Conservation (phyloP, 257 asterid genomes). For the Nicotiana knightiana region DNA sequence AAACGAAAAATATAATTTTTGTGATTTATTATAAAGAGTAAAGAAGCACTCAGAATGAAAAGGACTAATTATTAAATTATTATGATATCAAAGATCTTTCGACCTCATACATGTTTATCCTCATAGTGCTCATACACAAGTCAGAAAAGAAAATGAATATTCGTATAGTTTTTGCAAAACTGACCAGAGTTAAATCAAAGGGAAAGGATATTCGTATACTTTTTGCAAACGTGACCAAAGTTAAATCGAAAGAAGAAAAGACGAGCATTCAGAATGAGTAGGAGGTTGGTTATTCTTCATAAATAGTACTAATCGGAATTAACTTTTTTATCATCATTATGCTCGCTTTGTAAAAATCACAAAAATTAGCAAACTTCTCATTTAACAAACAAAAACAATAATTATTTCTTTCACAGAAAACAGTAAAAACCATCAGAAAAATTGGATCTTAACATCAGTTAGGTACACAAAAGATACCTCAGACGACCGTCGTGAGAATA, state of each 20-base stretch:
- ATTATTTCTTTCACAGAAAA: not conserved
- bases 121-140: constrained; percentile 13
- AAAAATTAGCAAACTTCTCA: not conserved
- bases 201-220: not conserved
- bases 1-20: not conserved
- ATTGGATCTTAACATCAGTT: constrained; percentile 46
- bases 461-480: constrained; percentile 39
- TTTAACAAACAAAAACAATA: not conserved
- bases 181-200: not conserved
- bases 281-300: constrained; percentile 70
- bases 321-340: constrained; percentile 41
- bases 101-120: constrained; percentile 37
- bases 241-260: not conserved
- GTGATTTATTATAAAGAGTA: not conserved
- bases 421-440: constrained; percentile 40
- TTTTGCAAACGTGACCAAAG: too few relatives aligned
- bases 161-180: too few relatives aligned
- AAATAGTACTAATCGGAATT: constrained; percentile 36
- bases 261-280: constrained; percentile 86
- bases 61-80: constrained; percentile 31
- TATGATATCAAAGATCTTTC: constrained; percentile 33
- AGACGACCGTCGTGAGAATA: constrained; percentile 94
- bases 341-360: constrained; percentile 10
- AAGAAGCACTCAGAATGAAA: constrained; percentile 68
- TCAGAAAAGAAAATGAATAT: not conserved